phyloP scores from a whole-genome alignment of 2,329 filamentous ascomycete genomes.

The Pseudocercospora pini-densiflorae region DNA sequence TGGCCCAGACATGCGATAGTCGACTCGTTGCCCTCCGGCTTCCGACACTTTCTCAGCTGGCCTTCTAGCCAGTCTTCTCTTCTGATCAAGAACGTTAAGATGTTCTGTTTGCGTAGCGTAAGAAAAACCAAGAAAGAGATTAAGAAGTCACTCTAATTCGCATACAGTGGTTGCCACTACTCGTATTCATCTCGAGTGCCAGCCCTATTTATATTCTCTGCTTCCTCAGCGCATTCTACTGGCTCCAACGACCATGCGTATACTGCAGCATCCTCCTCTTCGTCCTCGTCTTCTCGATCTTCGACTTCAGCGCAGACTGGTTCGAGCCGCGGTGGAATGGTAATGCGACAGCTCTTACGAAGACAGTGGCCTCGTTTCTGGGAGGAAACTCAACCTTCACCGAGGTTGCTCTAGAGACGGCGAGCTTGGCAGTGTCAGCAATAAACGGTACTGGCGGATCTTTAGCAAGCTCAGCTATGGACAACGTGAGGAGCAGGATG shows the following conservation, averaged over 20 bases:
- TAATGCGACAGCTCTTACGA: constrained; percentile 37
- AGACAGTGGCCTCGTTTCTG: constrained; percentile 41
- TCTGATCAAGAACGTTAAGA: not conserved
- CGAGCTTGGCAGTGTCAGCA: constrained; percentile 51
- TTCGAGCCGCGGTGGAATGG: constrained; percentile 72
- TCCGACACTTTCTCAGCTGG: not conserved
- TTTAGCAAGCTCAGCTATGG: constrained; percentile 68
- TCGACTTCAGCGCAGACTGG: constrained; percentile 92
- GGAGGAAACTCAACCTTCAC: constrained; percentile 39
- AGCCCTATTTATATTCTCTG: constrained; percentile 56
- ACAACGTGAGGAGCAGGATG: constrained; percentile 57
- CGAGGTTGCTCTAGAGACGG: constrained; percentile 68
- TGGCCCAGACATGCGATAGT: not conserved
- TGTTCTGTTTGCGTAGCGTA: constrained; percentile 19
- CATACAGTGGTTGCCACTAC: constrained; percentile 62
- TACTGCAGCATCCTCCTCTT: constrained; percentile 97
- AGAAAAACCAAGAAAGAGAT: not conserved
- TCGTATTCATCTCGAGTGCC: constrained; percentile 55
- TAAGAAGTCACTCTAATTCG: constrained; percentile 58
- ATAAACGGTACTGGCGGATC: constrained; percentile 73
- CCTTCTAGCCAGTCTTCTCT: not conserved
- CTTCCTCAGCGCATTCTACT: constrained; percentile 84
- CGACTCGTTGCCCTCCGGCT: not conserved
- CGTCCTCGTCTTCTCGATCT: constrained; percentile 93
- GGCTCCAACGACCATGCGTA: constrained; percentile 93